These are phyloP conservation scores for Arthromyces matolae DNA, from an alignment of 768 basidiomycete genomes.

Conservation along the genomic window DNA sequence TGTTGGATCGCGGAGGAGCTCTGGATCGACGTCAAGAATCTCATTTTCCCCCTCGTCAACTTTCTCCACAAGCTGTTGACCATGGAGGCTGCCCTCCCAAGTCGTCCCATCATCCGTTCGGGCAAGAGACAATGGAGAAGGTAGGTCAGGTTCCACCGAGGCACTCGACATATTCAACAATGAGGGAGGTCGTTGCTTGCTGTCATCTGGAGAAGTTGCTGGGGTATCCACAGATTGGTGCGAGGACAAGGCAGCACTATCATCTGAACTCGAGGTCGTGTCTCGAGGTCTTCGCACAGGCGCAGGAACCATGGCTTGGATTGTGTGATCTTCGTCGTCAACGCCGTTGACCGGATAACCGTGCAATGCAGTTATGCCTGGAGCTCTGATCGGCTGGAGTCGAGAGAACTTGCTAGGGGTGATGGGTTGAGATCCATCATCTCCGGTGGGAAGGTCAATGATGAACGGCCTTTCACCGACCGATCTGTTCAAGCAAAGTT, in stretches of 20 bases:
- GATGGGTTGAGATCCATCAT: slow-evolving; percentile 40
- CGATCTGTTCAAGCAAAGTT: slow-evolving; percentile 70
- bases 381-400: slow-evolving; percentile 29
- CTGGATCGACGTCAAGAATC: slow-evolving; percentile 41
- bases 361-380: slow-evolving; percentile 35
- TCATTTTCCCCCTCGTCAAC: slow-evolving; percentile 47
- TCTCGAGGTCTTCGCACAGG: slow-evolving; percentile 30
- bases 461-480: slow-evolving; percentile 60
- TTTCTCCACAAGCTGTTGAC: slow-evolving; percentile 48
- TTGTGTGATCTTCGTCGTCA: slow-evolving; percentile 60
- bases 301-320: slow-evolving; percentile 44
- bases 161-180: slow-evolving; percentile 23
- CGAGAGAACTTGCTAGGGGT: slow-evolving; percentile 47
- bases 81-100: slow-evolving; percentile 50
- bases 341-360: slow-evolving; percentile 33
- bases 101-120: slow-evolving; percentile 54
- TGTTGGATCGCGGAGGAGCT: slow-evolving; percentile 38
- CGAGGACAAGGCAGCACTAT: slow-evolving; percentile 44
- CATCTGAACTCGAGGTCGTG: slow-evolving; percentile 48
- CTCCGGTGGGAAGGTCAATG: slow-evolving; percentile 56
- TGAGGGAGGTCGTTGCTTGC: slow-evolving; percentile 30
- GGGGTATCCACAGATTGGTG: slow-evolving; percentile 44
- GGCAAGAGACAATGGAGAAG: slow-evolving; percentile 51
- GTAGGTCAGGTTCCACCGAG: slow-evolving; percentile 38
- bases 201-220: slow-evolving; percentile 48